phyloP scores from a whole-genome alignment of 2,329 filamentous ascomycete species.

The Diaporthe aspalathi region DNA sequence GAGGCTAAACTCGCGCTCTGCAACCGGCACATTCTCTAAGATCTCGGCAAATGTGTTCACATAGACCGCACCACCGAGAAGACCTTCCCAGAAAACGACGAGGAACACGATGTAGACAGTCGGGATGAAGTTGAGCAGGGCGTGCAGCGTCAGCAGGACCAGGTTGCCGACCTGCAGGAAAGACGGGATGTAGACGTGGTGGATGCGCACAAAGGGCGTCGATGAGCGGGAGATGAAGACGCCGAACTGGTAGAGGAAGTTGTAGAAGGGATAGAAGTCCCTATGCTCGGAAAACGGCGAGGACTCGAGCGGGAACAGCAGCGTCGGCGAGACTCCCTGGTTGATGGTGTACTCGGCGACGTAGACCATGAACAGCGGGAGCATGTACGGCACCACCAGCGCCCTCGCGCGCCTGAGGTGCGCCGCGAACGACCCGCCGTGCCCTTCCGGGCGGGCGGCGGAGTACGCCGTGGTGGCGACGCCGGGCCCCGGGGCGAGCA shows the following conservation, averaged over 20 bases:
- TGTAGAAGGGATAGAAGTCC: constrained; percentile 94
- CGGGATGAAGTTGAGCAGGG: constrained; percentile 83
- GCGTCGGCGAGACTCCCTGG: constrained; percentile 89
- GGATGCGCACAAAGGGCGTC: constrained; percentile 86
- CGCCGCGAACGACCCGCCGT: constrained; percentile 51
- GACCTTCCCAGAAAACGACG: constrained; percentile 92
- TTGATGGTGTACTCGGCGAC: constrained; percentile 98
- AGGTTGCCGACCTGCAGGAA: constrained; percentile 86
- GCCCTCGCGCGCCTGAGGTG: constrained; percentile 74
- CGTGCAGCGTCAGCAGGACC: constrained; percentile 77
- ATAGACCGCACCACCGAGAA: constrained; percentile 91
- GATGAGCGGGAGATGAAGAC: constrained; percentile 96
- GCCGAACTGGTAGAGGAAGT: constrained; percentile 92
- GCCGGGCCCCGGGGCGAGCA: constrained; percentile 59
- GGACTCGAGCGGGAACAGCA: constrained; percentile 82
- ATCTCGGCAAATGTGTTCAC: constrained; percentile 97
- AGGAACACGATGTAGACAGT: constrained; percentile 87
- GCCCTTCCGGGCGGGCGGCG: constrained; percentile 44
- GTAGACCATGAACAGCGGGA: constrained; percentile 91
- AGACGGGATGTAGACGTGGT: constrained; percentile 83
- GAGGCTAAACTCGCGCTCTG: constrained; percentile 90
- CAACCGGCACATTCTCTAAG: constrained; percentile 79
- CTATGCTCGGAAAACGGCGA: constrained; percentile 86
- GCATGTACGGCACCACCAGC: constrained; percentile 85
- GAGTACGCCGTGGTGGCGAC: constrained; percentile 55